Evolutionary conservation across 2,329 filamentous ascomycete genomes (phyloP).

Genomic region (Exophiala spinifera): DNA sequence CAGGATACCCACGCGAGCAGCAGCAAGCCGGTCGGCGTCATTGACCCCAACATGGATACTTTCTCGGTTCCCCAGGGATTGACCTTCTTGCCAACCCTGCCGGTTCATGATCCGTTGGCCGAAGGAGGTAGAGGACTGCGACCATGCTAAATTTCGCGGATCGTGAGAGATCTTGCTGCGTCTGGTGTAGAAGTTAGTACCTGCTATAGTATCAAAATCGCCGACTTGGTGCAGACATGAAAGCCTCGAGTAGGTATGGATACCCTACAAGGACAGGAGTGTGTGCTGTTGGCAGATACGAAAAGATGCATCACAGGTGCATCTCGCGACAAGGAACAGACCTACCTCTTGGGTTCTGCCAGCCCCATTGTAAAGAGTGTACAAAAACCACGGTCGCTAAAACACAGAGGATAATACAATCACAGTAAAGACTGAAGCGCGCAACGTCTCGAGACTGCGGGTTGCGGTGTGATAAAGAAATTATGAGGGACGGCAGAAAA

Average conservation of each 20-base stretch:
- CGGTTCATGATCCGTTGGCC: constrained; percentile 84
- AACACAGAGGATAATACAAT: background rate
- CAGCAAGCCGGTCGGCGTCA: constrained; percentile 24
- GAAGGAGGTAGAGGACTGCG: constrained; percentile 74
- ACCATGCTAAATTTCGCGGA: constrained; percentile 95
- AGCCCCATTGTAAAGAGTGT: constrained; percentile 15
- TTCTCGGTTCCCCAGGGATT: constrained; percentile 74
- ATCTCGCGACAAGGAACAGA: too few species aligned
- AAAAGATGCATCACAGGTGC: too few species aligned
- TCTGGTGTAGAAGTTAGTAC: constrained; percentile 34
- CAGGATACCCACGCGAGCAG: constrained; percentile 22
- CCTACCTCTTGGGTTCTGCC: constrained; percentile 24
- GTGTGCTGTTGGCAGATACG: background rate
- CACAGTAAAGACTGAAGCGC: background rate
- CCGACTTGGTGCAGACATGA: too few species aligned
- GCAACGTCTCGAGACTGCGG: too few species aligned
- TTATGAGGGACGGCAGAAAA: too few species aligned
- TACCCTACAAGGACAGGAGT: background rate
- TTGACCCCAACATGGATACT: constrained; percentile 55
- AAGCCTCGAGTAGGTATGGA: too few species aligned
- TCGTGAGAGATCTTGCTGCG: constrained; percentile 77
- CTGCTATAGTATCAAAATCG: too few species aligned
- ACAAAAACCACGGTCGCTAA: background rate
- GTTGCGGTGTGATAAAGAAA: too few species aligned
- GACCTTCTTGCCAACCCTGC: constrained; percentile 87